A percentile compares a stretch with the other conserved stretches of the same genome.
Conservation (phyloP, 495 filamentous ascomycete species). For the Talaromyces ruber region DNA sequence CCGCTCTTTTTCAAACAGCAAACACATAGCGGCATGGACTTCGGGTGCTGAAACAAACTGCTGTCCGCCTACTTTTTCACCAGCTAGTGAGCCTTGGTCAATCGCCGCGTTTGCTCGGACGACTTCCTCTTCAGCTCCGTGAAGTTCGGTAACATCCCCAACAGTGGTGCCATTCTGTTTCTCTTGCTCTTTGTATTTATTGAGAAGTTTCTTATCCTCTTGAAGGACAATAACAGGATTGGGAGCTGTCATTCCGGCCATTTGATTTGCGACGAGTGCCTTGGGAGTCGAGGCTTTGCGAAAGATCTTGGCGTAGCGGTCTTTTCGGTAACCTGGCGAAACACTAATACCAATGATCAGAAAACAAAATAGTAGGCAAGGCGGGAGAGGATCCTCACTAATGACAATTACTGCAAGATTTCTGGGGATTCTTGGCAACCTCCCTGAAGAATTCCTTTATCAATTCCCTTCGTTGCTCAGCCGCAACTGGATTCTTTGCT, state of each 20-base stretch:
- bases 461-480: conserved; percentile 61
- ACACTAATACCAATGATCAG: conserved; percentile 38
- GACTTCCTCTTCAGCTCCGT: conserved; percentile 61
- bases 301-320: conserved; percentile 87
- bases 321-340: conserved; percentile 74
- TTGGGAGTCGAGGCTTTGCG: conserved; percentile 66
- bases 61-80: conserved; percentile 32
- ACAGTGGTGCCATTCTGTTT: conserved; percentile 10
- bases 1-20: conserved; percentile 79
- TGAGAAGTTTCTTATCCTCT: conserved; percentile 25
- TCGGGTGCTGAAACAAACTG: conserved; percentile 67
- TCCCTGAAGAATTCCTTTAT: conserved; percentile 72
- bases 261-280: conserved; percentile 62
- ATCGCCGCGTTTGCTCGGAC: conserved; percentile 46
- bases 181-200: conserved; percentile 22
- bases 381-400: conserved; percentile 35
- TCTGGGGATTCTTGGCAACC: conserved; percentile 46
- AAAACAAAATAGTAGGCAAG: not conserved
- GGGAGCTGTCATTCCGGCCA: conserved; percentile 55
- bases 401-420: conserved; percentile 61
- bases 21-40: conserved; percentile 62
- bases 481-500: conserved; percentile 72
- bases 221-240: conserved; percentile 50
- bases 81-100: conserved; percentile 4
- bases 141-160: conserved; percentile 23